These are phyloP conservation scores for Phlegmacium glaucopus DNA, from an alignment of 768 basidiomycete genomes.

Conservation along the genomic window DNA sequence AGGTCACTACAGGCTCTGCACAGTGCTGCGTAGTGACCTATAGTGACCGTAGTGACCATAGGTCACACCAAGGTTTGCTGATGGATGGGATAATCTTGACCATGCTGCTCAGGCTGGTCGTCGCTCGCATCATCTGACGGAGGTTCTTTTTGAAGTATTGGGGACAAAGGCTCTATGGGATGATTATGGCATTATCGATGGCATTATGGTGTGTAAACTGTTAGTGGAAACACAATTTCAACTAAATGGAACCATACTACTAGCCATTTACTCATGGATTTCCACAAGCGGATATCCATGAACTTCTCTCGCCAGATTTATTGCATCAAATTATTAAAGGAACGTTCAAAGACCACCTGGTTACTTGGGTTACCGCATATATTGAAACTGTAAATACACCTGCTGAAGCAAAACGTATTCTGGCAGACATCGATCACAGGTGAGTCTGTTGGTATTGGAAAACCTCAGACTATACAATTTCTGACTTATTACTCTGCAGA, in stretches of 20 bases:
- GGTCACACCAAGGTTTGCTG: too few relatives aligned
- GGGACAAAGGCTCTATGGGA: not conserved
- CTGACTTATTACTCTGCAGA: not conserved
- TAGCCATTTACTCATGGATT: not conserved
- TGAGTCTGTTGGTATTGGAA: not conserved
- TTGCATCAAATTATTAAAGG: not conserved
- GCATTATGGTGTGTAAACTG: not conserved
- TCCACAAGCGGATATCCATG: not conserved
- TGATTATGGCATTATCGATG: conserved; percentile 2
- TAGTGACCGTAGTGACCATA: too few relatives aligned
- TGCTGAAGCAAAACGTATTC: not conserved
- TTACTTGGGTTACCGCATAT: not conserved
- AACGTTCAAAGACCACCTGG: not conserved
- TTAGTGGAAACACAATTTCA: not conserved
- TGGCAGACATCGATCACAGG: not conserved
- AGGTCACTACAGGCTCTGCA: too few relatives aligned
- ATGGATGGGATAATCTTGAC: conserved; percentile 15
- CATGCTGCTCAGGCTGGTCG: conserved; percentile 15
- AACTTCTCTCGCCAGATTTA: not conserved
- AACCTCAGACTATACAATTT: not conserved
- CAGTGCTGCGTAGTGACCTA: too few relatives aligned
- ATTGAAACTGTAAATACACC: not conserved
- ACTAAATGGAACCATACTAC: not conserved
- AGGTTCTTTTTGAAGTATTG: not conserved
- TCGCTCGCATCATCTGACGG: conserved; percentile 12